Evolutionary conservation across 306 rosid species (phyloP).

Genomic region (Crataegus laevigata): DNA sequence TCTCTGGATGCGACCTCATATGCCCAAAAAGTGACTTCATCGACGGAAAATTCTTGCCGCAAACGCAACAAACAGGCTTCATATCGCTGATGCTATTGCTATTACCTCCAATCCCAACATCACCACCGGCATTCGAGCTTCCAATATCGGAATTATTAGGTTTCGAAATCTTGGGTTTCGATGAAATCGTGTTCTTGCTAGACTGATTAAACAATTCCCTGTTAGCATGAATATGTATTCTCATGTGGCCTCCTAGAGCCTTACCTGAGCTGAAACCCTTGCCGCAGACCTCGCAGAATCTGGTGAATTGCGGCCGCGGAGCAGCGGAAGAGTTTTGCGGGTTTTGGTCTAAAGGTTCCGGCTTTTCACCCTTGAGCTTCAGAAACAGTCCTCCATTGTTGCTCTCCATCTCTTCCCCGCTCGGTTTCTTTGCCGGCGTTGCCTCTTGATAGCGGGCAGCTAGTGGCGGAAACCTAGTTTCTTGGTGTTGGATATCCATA

Average conservation of each 20-base stretch:
- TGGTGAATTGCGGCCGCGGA: not conserved
- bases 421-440: not conserved
- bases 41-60: conserved; percentile 24
- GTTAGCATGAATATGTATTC: conserved; percentile 28
- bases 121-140: not conserved
- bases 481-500: not conserved
- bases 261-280: conserved; percentile 33
- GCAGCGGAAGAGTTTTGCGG: not conserved
- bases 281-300: conserved; percentile 19
- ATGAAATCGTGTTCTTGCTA: not conserved
- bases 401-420: not conserved
- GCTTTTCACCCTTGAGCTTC: conserved; percentile 16
- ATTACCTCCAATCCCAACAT: not conserved
- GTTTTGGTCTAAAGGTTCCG: not conserved
- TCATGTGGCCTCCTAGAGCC: conserved; percentile 52
- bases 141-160: not conserved
- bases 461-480: not conserved
- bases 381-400: not conserved
- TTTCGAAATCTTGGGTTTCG: not conserved
- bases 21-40: conserved; percentile 32
- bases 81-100: not conserved
- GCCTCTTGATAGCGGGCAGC: not conserved
- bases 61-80: conserved; percentile 12
- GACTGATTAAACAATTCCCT: not conserved
- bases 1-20: conserved; percentile 35